Percentiles rank a stretch among this genome's conserved stretches.
phyloP scores from a whole-genome alignment of 2,329 filamentous ascomycete genomes.

The Scedosporium minutisporum region DNA sequence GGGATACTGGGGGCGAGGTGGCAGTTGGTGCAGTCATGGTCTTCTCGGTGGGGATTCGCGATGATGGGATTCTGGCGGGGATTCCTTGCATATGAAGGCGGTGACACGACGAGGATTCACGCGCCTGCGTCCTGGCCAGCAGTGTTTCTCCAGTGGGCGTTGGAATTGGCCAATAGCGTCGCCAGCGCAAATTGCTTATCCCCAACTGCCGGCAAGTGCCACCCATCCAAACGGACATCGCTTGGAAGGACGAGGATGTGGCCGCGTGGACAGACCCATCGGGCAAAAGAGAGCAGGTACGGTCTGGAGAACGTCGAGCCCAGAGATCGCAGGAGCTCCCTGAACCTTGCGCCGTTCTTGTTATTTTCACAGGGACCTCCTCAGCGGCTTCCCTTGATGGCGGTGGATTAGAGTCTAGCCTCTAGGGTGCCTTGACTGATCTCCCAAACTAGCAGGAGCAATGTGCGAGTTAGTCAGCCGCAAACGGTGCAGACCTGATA shows the following conservation, averaged over 20 bases:
- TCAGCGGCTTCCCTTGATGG: background rate
- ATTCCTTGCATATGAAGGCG: background rate
- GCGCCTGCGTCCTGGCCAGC: background rate
- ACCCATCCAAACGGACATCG: background rate
- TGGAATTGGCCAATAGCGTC: conserved; percentile 1
- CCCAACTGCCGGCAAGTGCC: conserved; percentile 1
- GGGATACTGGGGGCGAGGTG: conserved; percentile 35
- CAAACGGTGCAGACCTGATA: background rate
- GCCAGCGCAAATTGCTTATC: background rate
- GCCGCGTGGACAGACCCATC: too few species aligned
- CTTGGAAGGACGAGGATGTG: too few species aligned
- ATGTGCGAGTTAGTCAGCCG: background rate
- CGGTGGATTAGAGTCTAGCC: background rate
- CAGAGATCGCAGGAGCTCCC: too few species aligned
- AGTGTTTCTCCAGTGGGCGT: background rate
- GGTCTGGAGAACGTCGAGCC: too few species aligned
- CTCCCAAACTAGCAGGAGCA: background rate
- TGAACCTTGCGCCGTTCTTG: background rate
- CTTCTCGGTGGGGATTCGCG: background rate
- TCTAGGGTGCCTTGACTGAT: background rate
- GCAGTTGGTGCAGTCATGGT: conserved; percentile 5
- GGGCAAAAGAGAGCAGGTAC: background rate
- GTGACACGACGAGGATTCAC: conserved; percentile 1
- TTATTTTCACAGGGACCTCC: background rate
- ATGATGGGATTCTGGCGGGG: background rate